These are phyloP conservation scores for Trichosphaerium sp. DNA, from an alignment of 78 protist species.

Conservation along the genomic window DNA sequence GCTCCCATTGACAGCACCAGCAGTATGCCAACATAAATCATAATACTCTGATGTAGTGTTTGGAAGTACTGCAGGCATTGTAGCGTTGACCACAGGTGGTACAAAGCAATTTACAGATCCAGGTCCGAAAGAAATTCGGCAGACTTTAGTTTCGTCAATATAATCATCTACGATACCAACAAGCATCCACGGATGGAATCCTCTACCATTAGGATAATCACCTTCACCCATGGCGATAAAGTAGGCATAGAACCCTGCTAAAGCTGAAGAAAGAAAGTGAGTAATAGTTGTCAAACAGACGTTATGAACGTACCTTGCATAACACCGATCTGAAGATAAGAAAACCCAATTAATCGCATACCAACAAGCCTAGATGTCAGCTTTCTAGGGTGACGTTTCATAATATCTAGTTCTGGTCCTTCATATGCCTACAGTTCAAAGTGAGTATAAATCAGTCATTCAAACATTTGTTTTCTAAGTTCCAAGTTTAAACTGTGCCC, in stretches of 20 bases:
- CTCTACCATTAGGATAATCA: too few relatives aligned
- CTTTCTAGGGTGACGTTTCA: constrained; percentile 77
- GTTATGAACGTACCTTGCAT: too few relatives aligned
- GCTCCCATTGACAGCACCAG: too few relatives aligned
- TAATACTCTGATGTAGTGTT: too few relatives aligned
- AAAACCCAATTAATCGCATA: constrained; percentile 39
- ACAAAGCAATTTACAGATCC: too few relatives aligned
- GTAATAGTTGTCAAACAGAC: too few relatives aligned
- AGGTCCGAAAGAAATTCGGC: background rate
- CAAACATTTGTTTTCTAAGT: background rate
- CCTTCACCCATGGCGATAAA: constrained; percentile 41
- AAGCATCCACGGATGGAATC: constrained; percentile 21
- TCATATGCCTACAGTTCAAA: too few relatives aligned
- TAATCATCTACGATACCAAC: background rate
- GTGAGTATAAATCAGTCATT: constrained; percentile 59
- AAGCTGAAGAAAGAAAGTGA: too few relatives aligned
- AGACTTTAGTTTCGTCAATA: background rate
- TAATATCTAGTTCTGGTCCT: constrained; percentile 73
- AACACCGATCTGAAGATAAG: constrained; percentile 68
- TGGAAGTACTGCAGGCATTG: too few relatives aligned
- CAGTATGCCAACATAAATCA: too few relatives aligned
- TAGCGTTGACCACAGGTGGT: too few relatives aligned
- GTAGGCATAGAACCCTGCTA: constrained; percentile 53
- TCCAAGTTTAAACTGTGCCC: background rate
- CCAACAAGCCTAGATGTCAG: constrained; percentile 63